phyloP scores from a whole-genome alignment of 1,284 basidiomycete genomes.

The Crucibulum parvulum region DNA sequence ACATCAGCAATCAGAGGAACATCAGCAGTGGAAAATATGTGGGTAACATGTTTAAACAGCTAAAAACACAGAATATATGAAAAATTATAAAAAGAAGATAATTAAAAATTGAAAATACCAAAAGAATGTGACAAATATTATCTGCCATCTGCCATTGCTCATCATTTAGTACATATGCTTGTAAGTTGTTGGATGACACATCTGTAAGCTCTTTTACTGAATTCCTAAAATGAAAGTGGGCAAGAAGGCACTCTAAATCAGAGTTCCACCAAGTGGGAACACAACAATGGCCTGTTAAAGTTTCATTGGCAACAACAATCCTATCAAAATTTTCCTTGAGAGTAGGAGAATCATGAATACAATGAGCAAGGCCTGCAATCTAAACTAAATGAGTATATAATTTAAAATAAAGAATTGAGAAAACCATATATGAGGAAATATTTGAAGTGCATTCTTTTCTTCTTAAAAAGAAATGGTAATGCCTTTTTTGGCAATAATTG shows the following conservation, averaged over 20 bases:
- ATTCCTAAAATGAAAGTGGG: background rate
- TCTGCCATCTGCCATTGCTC: background rate
- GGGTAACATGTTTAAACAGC: constrained; percentile 4
- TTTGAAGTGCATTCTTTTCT: background rate
- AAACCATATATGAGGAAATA: background rate
- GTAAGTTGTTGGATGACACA: background rate
- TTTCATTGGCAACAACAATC: constrained; percentile 6
- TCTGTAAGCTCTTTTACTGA: background rate
- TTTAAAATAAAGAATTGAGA: background rate
- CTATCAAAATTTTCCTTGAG: constrained; percentile 19
- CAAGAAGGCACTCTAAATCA: background rate
- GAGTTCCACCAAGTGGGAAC: background rate
- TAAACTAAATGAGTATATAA: background rate
- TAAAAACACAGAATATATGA: background rate
- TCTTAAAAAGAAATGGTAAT: background rate
- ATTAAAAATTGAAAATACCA: background rate
- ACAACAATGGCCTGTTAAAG: background rate
- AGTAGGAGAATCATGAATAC: constrained; percentile 15
- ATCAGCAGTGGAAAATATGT: constrained; percentile 4
- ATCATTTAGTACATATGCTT: background rate
- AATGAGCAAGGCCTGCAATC: constrained; percentile 18
- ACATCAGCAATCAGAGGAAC: constrained; percentile 10
- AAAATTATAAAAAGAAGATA: background rate
- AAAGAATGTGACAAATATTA: background rate
- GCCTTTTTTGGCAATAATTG: background rate